Conservation (phyloP, 2,329 filamentous ascomycete genomes). For the Trichophaea hybrida region DNA sequence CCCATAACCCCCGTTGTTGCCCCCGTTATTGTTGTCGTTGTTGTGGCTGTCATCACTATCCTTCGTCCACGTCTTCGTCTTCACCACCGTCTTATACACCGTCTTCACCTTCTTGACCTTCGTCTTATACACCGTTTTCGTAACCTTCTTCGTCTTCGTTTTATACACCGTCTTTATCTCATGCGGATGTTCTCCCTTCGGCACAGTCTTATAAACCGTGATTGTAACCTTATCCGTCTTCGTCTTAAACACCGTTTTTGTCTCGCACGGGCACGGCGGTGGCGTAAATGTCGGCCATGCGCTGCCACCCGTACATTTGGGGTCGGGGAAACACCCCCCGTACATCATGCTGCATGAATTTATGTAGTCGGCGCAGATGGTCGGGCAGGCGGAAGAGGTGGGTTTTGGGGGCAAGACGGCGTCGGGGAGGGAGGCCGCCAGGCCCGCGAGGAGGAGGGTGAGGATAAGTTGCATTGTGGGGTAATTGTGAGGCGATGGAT, state of each 20-base stretch:
- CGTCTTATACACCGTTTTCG: conserved; percentile 1
- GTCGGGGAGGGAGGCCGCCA: too few species aligned
- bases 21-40: neutral
- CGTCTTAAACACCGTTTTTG: conserved; percentile 7
- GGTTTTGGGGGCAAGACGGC: too few species aligned
- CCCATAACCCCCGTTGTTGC: too few species aligned
- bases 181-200: neutral
- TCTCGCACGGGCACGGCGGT: conserved; percentile 16
- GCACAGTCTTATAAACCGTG: conserved; percentile 20
- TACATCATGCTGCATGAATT: conserved; percentile 14
- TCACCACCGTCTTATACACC: neutral
- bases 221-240: conserved; percentile 18
- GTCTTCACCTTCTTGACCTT: neutral
- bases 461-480: too few species aligned
- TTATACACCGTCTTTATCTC: neutral
- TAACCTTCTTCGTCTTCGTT: conserved; percentile 1
- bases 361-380: conserved; percentile 17
- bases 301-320: conserved; percentile 18
- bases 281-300: conserved; percentile 17
- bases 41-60: neutral
- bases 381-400: neutral
- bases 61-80: neutral
- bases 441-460: too few species aligned
- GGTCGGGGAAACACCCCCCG: conserved; percentile 16
- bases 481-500: too few species aligned